Base-by-base conservation (phyloP, 768 basidiomycete species). In the Basidioascus undulatus region DNA sequence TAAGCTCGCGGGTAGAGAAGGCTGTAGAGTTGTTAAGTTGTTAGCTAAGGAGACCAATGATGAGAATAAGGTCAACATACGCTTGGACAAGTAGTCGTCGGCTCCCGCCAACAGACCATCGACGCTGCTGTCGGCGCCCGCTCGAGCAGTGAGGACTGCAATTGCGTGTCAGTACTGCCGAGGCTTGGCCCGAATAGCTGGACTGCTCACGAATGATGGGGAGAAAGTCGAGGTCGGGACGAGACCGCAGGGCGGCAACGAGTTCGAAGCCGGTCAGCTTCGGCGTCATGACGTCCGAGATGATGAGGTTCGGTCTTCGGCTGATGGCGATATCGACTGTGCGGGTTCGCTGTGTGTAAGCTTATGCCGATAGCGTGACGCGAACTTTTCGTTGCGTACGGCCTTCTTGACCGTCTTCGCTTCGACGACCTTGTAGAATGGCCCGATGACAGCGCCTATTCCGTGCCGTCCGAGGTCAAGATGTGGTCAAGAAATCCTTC, bases 11-110 rank as follows among this genome's bases (percentile, higher is more conserved):
- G n/a, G n/a, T n/a, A n/a, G n/a, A n/a, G n/a, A n/a, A n/a, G n/a
- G n/a, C n/a, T n/a, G n/a, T n/a, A n/a, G n/a, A n/a, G n/a, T n/a
- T n/a, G n/a, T n/a, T n/a, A n/a, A n/a, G n/a, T n/a, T n/a, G n/a
- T n/a, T n/a, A n/a, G n/a, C n/a, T n/a, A n/a, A n/a, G n/a, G n/a
- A n/a, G n/a, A n/a, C n/a, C n/a, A n/a, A n/a, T n/a, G n/a, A n/a
- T n/a, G n/a, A n/a, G n/a, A 37, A 15, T 37, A 15, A 15, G 35
- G 16, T 8, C 18, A 26, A 8, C 8, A 23, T 11, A 24, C 10
- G 49, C 28, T 47, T 47, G 28, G 37, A 36, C 30, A 49, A 33
- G 35, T 50, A 50, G 35, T 50, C 49, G 40, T 50, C 46, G 5
- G 35, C 23, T 1, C 49, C 49, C 4, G 35, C 39, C 6, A 45